These are phyloP conservation scores for Linum tenue DNA, from an alignment of 345 rosid species.

Conservation along the genomic window DNA sequence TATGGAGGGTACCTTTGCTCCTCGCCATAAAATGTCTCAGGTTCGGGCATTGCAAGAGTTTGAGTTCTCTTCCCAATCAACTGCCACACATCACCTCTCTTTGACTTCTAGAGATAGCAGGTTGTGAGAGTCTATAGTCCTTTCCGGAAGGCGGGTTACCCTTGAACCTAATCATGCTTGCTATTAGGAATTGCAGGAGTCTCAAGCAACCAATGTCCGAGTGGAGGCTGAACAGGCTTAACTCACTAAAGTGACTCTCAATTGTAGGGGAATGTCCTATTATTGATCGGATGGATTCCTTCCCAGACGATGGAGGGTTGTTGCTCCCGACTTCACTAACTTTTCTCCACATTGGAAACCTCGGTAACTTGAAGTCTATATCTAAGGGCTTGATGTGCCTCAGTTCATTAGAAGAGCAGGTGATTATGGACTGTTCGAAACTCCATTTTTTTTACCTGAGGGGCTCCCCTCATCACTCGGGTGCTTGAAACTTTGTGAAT, in stretches of 20 bases:
- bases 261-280: conserved; percentile 5
- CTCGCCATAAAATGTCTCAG: background rate
- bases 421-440: conserved; percentile 16
- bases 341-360: conserved; percentile 6
- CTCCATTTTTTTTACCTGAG: conserved; percentile 16
- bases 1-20: conserved; percentile 5
- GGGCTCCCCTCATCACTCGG: conserved; percentile 20
- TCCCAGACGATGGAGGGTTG: conserved; percentile 15
- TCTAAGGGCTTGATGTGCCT: conserved; percentile 19
- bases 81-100: conserved; percentile 20
- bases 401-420: conserved; percentile 14
- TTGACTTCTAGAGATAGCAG: conserved; percentile 1
- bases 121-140: conserved; percentile 9
- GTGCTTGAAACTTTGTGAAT: conserved; percentile 5
- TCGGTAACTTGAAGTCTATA: conserved; percentile 12
- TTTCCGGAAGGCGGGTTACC: conserved; percentile 25
- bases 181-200: conserved; percentile 12
- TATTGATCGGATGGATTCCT: conserved; percentile 10
- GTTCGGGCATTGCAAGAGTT: conserved; percentile 1
- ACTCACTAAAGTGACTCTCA: conserved; percentile 18
- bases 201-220: conserved; percentile 9
- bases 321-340: conserved; percentile 21
- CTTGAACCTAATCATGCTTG: conserved; percentile 13
- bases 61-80: conserved; percentile 17
- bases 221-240: conserved; percentile 21